Base-by-base conservation (phyloP, 495 filamentous ascomycete genomes). In the Antarctomyces pellizariae region DNA sequence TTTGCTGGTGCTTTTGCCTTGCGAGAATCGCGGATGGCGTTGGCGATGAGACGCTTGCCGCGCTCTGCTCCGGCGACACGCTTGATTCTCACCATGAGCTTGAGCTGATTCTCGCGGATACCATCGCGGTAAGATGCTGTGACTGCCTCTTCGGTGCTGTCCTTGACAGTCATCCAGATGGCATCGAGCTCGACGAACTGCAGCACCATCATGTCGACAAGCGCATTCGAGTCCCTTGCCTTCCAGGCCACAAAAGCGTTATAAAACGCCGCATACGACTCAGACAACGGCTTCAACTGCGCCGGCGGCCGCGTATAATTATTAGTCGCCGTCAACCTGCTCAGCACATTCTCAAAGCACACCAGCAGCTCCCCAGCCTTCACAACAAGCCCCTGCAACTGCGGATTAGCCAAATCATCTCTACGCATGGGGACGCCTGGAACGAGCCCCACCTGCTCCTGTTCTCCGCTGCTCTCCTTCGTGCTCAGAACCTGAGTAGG, bases 161-260 rank as follows among this genome's bases (percentile, higher is more conserved):
- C 68, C 38, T 95, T 95, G 42, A 95, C 84, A 5, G 77, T 83
- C 43, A 91, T 80, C 71, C 80, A 91, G 17, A 97, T 97, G 13
- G 80, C 67, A 44, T 97, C 86, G 10, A 97, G 54, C 45, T 91
- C 84, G 16, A 90, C 74, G 45, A 92, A 95, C 44, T 91, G 82
- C 24, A 82, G 71, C 13, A 95, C 58, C 86, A 97, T 95, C 28
- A 84, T 78, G 35, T 89, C 76, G 31, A 95, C 72, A 17, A 97
- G 49, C 3, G 79, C 74, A 24, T 67, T 73, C 1, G 84, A 86
- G 45, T 97, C 86, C 28, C 80, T 68, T 5, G 79, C 64, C 46
- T 93, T 92, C 86, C 86, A 97, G 6, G 82, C 74, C 36, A 80
- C 73, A 46, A 97, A 91, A 10, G 84, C 82, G 16, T 79, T 80